These are phyloP conservation scores for Suillus subluteus DNA, from an alignment of 768 basidiomycete species.

Conservation along the genomic window DNA sequence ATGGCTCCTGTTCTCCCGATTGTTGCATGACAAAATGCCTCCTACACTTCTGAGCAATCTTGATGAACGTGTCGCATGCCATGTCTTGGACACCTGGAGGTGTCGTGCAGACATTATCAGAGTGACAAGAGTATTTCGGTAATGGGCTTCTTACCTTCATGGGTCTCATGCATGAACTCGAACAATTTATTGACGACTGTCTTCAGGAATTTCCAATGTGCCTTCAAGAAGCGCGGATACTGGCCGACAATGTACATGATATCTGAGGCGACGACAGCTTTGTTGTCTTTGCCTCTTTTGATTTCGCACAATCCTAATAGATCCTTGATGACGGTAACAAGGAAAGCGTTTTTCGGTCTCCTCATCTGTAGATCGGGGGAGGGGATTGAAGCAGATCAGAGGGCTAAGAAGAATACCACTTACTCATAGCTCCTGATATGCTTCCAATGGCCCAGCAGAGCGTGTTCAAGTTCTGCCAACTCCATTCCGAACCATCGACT, in stretches of 20 bases:
- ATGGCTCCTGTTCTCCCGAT: conserved; percentile 94
- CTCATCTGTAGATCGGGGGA: conserved; percentile 64
- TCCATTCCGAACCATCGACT: conserved; percentile 98
- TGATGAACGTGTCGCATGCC: conserved; percentile 99
- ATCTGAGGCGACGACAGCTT: conserved; percentile 95
- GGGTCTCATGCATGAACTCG: conserved; percentile 99
- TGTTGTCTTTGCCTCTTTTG: conserved; percentile 99
- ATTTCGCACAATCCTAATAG: conserved; percentile 96
- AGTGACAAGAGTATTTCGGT: conserved; percentile 20
- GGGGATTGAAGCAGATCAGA: conserved; percentile 5
- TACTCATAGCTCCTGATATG: conserved; percentile 99
- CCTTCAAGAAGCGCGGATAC: conserved; percentile 98
- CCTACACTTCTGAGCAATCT: conserved; percentile 98
- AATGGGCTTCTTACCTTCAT: conserved; percentile 66
- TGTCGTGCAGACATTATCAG: conserved; percentile 8
- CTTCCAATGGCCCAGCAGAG: conserved; percentile 99
- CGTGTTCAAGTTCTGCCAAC: conserved; percentile 98
- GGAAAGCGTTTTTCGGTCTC: conserved; percentile 98
- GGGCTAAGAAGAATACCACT: conserved; percentile 34
- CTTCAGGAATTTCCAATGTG: conserved; percentile 99
- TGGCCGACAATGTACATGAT: conserved; percentile 99
- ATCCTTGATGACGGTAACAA: conserved; percentile 99
- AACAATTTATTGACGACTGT: conserved; percentile 99
- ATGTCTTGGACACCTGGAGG: conserved; percentile 94
- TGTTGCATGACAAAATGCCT: conserved; percentile 99